phyloP scores from a whole-genome alignment of 345 rosid genomes.

The Citrus maxima region DNA sequence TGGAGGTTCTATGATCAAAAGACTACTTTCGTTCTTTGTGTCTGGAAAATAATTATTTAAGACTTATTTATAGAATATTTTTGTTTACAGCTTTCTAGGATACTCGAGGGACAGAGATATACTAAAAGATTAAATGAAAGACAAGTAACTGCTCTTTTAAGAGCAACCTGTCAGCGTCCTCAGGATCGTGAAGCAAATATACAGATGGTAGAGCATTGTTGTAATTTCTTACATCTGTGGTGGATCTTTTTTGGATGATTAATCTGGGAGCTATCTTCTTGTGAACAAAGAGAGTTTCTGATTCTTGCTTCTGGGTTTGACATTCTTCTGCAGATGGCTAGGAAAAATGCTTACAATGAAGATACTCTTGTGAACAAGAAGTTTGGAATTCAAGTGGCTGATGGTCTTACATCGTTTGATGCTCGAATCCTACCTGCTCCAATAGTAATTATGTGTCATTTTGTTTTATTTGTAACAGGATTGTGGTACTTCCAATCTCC shows the following conservation, averaged over 20 bases:
- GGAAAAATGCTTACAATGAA: neutral
- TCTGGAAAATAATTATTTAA: neutral
- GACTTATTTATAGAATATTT: neutral
- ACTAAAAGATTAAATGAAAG: slow-evolving; percentile 51
- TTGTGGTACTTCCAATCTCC: neutral
- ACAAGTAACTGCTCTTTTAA: slow-evolving; percentile 55
- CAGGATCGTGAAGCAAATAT: slow-evolving; percentile 26
- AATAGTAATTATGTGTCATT: slow-evolving; percentile 25
- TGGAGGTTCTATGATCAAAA: slow-evolving; percentile 54
- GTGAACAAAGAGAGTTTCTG: no score
- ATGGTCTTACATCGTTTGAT: slow-evolving; percentile 33
- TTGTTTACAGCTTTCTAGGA: slow-evolving; percentile 48
- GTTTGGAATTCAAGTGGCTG: slow-evolving; percentile 54
- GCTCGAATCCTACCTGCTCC: slow-evolving; percentile 80
- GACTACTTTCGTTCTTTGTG: neutral
- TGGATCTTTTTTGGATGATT: neutral
- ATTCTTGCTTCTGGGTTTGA: neutral
- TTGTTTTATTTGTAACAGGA: neutral
- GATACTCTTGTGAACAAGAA: slow-evolving; percentile 26
- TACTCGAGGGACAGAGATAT: slow-evolving; percentile 61
- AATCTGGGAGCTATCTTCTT: neutral
- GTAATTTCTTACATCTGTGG: neutral
- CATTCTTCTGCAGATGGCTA: slow-evolving; percentile 36
- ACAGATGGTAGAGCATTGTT: slow-evolving; percentile 8
- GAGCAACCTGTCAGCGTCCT: slow-evolving; percentile 79